Percentiles rank a stretch among this genome's conserved stretches.
These are phyloP conservation scores for Corchorus olitorius DNA, from an alignment of 345 rosid genomes.

Conservation along the genomic window DNA sequence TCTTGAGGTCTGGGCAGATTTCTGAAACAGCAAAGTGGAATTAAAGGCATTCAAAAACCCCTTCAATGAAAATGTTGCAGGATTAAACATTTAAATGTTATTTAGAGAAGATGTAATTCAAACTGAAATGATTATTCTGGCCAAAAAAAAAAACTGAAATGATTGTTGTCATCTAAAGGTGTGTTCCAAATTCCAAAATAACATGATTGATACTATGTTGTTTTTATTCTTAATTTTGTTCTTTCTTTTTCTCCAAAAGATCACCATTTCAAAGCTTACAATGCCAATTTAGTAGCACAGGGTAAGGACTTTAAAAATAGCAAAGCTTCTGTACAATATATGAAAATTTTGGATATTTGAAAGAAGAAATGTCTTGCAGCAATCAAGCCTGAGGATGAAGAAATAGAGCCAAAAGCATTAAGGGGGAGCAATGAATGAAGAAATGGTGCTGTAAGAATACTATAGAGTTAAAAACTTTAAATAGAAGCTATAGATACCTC, in stretches of 20 bases:
- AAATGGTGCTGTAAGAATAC: neutral
- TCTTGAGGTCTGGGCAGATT: constrained; percentile 40
- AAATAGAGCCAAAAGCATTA: neutral
- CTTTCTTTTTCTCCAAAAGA: constrained; percentile 1
- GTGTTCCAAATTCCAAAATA: constrained; percentile 12
- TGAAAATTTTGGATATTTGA: neutral
- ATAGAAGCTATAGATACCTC: constrained; percentile 31
- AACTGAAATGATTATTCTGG: neutral
- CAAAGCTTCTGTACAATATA: neutral
- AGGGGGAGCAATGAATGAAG: neutral
- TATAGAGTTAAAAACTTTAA: neutral
- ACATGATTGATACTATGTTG: neutral
- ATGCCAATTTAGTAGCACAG: neutral
- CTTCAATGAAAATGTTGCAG: neutral
- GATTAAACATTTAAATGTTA: neutral
- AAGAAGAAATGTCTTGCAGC: neutral
- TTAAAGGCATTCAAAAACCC: neutral
- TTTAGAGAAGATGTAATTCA: neutral
- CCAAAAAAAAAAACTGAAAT: neutral
- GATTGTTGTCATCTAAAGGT: neutral
- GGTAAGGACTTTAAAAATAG: neutral
- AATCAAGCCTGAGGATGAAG: neutral
- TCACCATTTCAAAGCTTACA: neutral
- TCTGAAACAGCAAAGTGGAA: constrained; percentile 32
- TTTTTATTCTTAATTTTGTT: neutral